Percentiles rank a stretch among this genome's conserved stretches.
These are phyloP conservation scores for Salix caprea DNA, from an alignment of 345 rosid species.

Conservation along the genomic window DNA sequence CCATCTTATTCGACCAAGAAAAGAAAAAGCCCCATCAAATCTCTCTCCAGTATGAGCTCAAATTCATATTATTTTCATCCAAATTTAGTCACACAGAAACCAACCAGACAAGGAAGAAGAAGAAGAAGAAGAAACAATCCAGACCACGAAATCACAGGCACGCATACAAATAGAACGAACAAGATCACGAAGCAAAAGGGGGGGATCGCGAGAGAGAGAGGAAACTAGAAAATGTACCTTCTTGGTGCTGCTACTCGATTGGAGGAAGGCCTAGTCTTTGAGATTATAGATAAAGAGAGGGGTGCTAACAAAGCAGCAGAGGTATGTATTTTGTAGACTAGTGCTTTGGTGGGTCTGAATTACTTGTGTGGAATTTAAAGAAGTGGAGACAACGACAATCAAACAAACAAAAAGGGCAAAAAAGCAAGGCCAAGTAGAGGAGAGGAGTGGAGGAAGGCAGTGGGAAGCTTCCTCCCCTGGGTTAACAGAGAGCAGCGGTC, in stretches of 20 bases:
- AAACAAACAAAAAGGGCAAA: slow-evolving; percentile 12
- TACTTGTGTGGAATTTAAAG: slow-evolving; percentile 4
- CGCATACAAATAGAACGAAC: neutral
- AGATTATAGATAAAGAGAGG: neutral
- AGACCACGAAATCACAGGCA: neutral
- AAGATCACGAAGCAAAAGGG: slow-evolving; percentile 2
- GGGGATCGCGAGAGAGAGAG: neutral
- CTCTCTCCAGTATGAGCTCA: neutral
- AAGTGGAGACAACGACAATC: slow-evolving; percentile 5
- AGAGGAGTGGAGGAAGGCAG: slow-evolving; percentile 37
- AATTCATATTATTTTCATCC: neutral
- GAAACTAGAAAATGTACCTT: slow-evolving; percentile 12
- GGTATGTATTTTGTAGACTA: neutral
- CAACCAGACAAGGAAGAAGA: neutral
- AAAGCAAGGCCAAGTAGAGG: neutral
- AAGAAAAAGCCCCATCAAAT: neutral
- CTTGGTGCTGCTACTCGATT: neutral
- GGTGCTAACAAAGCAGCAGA: neutral
- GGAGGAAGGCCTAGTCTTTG: neutral
- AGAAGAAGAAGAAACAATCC: neutral
- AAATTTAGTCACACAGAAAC: neutral
- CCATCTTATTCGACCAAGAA: neutral
- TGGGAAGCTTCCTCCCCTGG: slow-evolving; percentile 53
- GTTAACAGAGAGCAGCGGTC: neutral
- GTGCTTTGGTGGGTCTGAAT: slow-evolving; percentile 1